Base-by-base conservation (phyloP, 306 rosid species). In the Acmispon strigosus region DNA sequence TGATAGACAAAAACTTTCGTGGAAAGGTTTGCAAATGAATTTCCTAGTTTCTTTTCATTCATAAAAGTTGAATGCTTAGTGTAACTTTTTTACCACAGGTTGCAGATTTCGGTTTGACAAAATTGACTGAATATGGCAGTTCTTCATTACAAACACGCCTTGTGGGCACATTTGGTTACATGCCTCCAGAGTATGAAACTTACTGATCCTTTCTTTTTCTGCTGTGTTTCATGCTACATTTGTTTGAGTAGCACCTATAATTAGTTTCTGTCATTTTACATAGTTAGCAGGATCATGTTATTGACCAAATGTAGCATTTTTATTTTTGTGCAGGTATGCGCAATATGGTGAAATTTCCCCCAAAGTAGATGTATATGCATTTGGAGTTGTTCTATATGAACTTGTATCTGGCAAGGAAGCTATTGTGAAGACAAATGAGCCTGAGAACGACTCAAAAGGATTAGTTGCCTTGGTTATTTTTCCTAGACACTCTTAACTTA, bases 151-250 rank as follows among this genome's bases (percentile, higher is more conserved):
- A 77, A 20, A 78, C 93, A 4, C 89, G 87, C 76, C 91, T 87
- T 43, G 93, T 80, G 34, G 96, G 96, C n/a, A 87, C 93, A 18
- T 90, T 90, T 47, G 96, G 93, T 32, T 90, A 87, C 68, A 87
- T 87, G 93, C 82, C 96, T 52, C 93, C 91, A 3, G 93, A 90
- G 96, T 86, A 82, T 32, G 89, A 70, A 58, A 47, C 48, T 55
- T 52, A 45, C 64, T 13, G 8, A 11, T 11, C 50, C 16, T 49
- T 49, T 50, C 1, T 8, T 61, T 71, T 50, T 27, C 10, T 29
- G 5, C 45, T 1, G 20, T 53, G 45, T 74, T 69, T 44, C 17
- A 19, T 72, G 10, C 22, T 19, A 50, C 48, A 17, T 56, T 44
- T 49, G 27, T 18, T 49, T 19, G 15, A 63, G 20, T 34, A 20